Base-by-base conservation (phyloP, 108 stramenopile species). In the Ochromonas danica region DNA sequence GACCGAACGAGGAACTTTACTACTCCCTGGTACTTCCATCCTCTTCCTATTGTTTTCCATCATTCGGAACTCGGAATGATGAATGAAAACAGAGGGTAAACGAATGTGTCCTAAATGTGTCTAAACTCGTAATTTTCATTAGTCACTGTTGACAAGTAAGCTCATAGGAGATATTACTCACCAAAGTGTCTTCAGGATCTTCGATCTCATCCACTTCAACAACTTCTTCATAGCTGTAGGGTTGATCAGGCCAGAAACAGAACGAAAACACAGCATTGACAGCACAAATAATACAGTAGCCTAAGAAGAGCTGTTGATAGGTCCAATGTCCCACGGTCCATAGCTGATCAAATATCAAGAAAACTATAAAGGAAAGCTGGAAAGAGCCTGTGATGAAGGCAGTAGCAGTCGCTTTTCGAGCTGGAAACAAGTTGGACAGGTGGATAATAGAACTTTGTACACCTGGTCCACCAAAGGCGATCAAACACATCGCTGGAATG, bases 391-490 rank as follows among this genome's bases (percentile, higher is more conserved):
- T 79, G 2, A 79, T 70, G 30, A 70, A 28, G 35, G 61, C 42
- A 1, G 81, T 82, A 28, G 78, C 41, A 6, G 72, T 63, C 0
- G 72, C 40, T 25, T 39, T 39, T 31, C 62, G 3, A 10, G 60
- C 39, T 35, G 81, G 81, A 22, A 39, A 65, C 22, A 82, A 36
- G 41, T 82, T 78, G n/a, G 57, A 61, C 30, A 82, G 14, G 28
- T 82, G 81, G 22, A 82, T 78, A 3, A 82, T 61, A 1, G 62
- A 25, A 40, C 51, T 77, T 40, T 82, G 81, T 17, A 63, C 77
- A n/a, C 81, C 81, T 6, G 81, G 81, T 14, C 81, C 81, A 10
- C 81, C 81, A 28, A 78, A 78, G 22, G 81, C 72, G 0, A 82
- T 78, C 1, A 65, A 39, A 0, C 61, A 27, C 30, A 78, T 43